phyloP scores from a whole-genome alignment of 73 alveolate species.

The Diophrys appendiculata region DNA sequence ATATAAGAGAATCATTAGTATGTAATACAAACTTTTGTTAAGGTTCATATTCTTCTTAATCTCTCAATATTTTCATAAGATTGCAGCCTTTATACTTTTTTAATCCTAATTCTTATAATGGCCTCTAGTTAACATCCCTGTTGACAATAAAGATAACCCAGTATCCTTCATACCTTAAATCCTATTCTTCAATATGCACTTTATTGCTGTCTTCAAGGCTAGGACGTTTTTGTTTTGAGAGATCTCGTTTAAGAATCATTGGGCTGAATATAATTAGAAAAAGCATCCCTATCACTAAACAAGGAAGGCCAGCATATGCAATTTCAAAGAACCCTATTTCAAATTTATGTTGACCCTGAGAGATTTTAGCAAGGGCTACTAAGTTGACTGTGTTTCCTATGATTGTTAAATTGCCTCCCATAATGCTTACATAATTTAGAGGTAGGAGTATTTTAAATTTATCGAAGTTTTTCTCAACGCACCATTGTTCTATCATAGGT shows the following conservation, averaged over 20 bases:
- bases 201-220: not conserved
- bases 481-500: slow-evolving; percentile 8
- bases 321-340: slow-evolving; percentile 4
- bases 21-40: not conserved
- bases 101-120: not conserved
- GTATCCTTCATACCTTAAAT: not conserved
- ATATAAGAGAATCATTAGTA: not conserved
- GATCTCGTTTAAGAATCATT: not conserved
- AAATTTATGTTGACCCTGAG: not conserved
- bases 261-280: not conserved
- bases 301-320: not conserved
- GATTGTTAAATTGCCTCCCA: slow-evolving; percentile 11
- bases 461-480: not conserved
- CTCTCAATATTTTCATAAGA: not conserved
- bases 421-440: not conserved
- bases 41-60: not conserved
- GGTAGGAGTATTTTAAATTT: not conserved
- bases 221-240: not conserved
- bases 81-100: not conserved
- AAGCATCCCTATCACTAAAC: not conserved
- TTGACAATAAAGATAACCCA: slow-evolving; percentile 1
- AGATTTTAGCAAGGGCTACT: not conserved
- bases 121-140: not conserved
- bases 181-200: not conserved
- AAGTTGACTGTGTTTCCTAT: slow-evolving; percentile 11